Evolutionary conservation across 345 rosid species (phyloP).

Genomic region (Trapa incisa): DNA sequence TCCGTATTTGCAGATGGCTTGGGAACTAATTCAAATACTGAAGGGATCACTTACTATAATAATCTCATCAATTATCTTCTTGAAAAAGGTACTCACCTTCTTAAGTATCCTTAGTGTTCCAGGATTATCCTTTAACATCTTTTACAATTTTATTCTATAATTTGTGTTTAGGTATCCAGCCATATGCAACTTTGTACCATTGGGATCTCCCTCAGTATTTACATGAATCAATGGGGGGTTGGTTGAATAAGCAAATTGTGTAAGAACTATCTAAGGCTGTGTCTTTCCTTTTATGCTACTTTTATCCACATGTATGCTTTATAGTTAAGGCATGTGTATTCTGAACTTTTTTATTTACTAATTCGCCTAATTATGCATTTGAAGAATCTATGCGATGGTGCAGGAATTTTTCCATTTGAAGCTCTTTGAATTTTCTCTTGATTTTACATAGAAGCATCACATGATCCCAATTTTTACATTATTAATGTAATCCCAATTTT

Average conservation of each 20-base stretch:
- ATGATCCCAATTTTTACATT: not conserved
- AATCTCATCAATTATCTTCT: constrained; percentile 52
- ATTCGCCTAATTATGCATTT: not conserved
- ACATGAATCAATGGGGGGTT: constrained; percentile 63
- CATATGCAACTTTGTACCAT: constrained; percentile 66
- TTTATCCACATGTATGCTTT: not conserved
- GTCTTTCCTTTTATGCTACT: not conserved
- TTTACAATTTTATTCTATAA: constrained; percentile 1
- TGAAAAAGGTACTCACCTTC: constrained; percentile 42
- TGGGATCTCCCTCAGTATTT: constrained; percentile 92
- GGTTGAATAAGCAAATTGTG: constrained; percentile 65
- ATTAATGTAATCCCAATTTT: not conserved
- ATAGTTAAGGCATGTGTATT: not conserved
- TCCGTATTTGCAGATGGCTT: constrained; percentile 37
- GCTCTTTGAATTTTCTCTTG: not conserved
- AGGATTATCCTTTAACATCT: constrained; percentile 5
- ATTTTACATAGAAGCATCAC: not conserved
- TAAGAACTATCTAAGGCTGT: constrained; percentile 27
- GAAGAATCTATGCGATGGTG: not conserved
- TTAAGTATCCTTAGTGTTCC: not conserved
- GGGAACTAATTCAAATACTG: constrained; percentile 48
- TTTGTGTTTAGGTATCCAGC: constrained; percentile 43
- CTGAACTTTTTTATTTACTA: not conserved
- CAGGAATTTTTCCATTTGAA: not conserved
- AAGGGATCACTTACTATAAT: constrained; percentile 56